A percentile compares a stretch with the other conserved stretches of the same genome.
phyloP scores from a whole-genome alignment of 768 basidiomycete genomes.

The Termitomyces sp. region DNA sequence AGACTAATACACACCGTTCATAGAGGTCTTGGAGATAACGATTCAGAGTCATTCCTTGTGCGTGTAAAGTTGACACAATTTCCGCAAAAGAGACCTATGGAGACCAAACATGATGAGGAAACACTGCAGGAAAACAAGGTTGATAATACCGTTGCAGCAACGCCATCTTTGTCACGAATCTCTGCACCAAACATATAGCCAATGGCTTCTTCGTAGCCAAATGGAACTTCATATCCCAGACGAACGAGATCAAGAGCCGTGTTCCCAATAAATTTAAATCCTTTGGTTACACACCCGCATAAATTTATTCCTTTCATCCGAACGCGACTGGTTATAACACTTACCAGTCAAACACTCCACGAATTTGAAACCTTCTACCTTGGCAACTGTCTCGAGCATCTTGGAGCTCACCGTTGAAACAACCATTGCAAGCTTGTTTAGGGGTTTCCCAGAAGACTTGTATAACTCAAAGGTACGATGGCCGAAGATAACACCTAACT shows the following conservation, averaged over 20 bases:
- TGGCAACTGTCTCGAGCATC: slow-evolving; percentile 78
- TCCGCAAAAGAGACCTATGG: slow-evolving; percentile 63
- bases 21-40: slow-evolving; percentile 62
- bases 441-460: slow-evolving; percentile 33
- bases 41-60: slow-evolving; percentile 47
- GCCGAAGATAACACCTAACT: slow-evolving; percentile 57
- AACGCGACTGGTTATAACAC: neutral
- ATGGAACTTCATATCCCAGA: slow-evolving; percentile 66
- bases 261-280: slow-evolving; percentile 91
- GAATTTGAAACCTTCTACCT: slow-evolving; percentile 74
- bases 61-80: slow-evolving; percentile 46
- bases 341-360: slow-evolving; percentile 80
- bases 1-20: slow-evolving; percentile 32
- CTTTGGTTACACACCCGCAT: slow-evolving; percentile 25
- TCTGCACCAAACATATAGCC: slow-evolving; percentile 83
- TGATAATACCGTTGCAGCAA: slow-evolving; percentile 63
- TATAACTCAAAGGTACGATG: slow-evolving; percentile 35
- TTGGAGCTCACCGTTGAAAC: slow-evolving; percentile 90
- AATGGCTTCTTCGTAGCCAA: slow-evolving; percentile 91
- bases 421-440: slow-evolving; percentile 73
- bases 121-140: neutral
- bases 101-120: neutral
- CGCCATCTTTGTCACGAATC: slow-evolving; percentile 85
- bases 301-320: neutral
- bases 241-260: slow-evolving; percentile 59